Conservation (phyloP, 202 grass and related monocot genomes). For the Carex arenaria region DNA sequence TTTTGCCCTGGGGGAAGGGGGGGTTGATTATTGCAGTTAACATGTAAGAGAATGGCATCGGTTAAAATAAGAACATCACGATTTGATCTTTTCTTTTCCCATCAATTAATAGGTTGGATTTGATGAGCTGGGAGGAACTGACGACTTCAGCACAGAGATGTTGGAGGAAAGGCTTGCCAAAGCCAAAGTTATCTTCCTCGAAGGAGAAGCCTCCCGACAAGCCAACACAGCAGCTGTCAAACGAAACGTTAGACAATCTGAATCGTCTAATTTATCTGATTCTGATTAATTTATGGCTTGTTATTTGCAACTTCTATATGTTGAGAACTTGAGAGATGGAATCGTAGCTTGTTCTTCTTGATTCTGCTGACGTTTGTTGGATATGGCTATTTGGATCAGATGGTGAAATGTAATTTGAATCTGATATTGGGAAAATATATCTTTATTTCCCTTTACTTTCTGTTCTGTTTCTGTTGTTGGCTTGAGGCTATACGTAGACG, state of each 20-base stretch:
- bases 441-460: not conserved
- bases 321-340: not conserved
- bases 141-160: constrained; percentile 65
- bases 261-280: constrained; percentile 53
- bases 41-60: not conserved
- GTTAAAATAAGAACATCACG: not conserved
- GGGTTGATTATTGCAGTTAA: not conserved
- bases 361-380: constrained; percentile 16
- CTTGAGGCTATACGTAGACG: not conserved
- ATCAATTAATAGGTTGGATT: constrained; percentile 63
- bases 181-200: constrained; percentile 61
- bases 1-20: no score
- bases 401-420: constrained; percentile 5
- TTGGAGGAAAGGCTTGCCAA: constrained; percentile 70
- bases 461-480: not conserved
- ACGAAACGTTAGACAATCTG: constrained; percentile 61
- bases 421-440: constrained; percentile 4
- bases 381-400: not conserved
- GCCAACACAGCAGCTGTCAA: constrained; percentile 33
- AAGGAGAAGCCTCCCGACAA: constrained; percentile 57
- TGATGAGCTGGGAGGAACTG: constrained; percentile 87
- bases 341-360: not conserved
- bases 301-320: not conserved
- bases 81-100: not conserved
- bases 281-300: constrained; percentile 36